Base-by-base conservation (phyloP, 495 filamentous ascomycete genomes). In the Aspergillus heteromorphus region DNA sequence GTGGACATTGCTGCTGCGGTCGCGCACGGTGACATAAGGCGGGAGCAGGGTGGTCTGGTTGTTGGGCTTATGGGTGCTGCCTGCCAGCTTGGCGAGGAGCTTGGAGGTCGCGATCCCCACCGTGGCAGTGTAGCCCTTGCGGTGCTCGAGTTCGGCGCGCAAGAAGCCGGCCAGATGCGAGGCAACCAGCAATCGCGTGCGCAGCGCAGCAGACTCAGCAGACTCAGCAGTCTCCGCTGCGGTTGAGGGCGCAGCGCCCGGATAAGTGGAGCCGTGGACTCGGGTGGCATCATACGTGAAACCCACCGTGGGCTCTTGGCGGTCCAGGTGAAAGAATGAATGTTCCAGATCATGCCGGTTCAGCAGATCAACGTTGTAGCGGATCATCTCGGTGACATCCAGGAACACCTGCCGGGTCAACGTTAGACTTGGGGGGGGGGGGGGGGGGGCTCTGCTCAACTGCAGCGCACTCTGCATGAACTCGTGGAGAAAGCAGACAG, bases 91-190 rank as follows among this genome's bases (percentile, higher is more conserved):
- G 27, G 88, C 83, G 23, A 92, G 76, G 2, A 91, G 63, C 66
- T 96, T 96, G 45, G 84, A 89, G 4, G 89, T 95, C 2, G 90
- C 84, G 2, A 96, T 83, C 9, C 92, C 92, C n/a, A 87, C 90
- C 0, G 91, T 88, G 34, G 84, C 84, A 6, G 90, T 93, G 68
- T 91, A 95, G 4, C 89, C 89, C 59, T 84, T 86, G n/a, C 88
- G 75, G 40, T 85, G 73, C 49, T 93, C 87, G 7, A 97, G 76
- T 55, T 79, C 79, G 25, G 77, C 65, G 19, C 92, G 83, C 17
- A 97, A 69, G 66, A 90, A 78, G 8, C 73, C 68, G 2, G 88
- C 87, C 31, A 97, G 71, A 67, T 96, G 89, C 14, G 87, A 87
- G 1, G 80, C 88, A 18, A 92, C 65, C 11, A 84, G 65, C 20